These are phyloP conservation scores for Neofusicoccum sp. DNA, from an alignment of 2,329 filamentous ascomycete species.

Conservation along the genomic window DNA sequence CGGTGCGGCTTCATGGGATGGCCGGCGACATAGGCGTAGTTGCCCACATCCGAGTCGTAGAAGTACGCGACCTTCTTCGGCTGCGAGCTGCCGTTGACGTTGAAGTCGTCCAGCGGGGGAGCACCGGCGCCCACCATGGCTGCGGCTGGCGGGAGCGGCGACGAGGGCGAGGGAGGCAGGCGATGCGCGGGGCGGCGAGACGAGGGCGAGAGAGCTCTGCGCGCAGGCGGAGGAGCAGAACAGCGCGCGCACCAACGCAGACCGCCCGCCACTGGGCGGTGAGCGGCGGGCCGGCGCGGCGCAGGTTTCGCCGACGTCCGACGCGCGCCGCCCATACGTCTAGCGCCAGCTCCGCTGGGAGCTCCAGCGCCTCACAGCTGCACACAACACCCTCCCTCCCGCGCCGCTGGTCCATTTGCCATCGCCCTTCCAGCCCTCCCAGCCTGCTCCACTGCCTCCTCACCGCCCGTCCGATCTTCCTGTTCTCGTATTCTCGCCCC, in stretches of 20 bases:
- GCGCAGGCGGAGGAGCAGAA: background rate
- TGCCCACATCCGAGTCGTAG: conserved; percentile 97
- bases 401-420: conserved; percentile 2
- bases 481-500: conserved; percentile 9
- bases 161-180: background rate
- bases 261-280: background rate
- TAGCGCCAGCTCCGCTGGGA: conserved; percentile 12
- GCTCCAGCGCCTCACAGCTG: conserved; percentile 15
- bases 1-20: conserved; percentile 69
- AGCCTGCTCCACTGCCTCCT: conserved; percentile 7
- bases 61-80: conserved; percentile 88
- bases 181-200: background rate
- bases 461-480: conserved; percentile 8
- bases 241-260: conserved; percentile 1
- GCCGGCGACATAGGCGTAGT: conserved; percentile 89
- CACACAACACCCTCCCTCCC: conserved; percentile 7
- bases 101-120: conserved; percentile 24
- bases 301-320: conserved; percentile 11
- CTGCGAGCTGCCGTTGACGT: conserved; percentile 31
- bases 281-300: background rate
- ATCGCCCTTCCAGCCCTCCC: conserved; percentile 2
- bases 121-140: conserved; percentile 23
- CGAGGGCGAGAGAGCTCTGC: background rate
- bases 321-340: background rate
- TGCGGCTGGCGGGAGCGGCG: conserved; percentile 1